Conservation (phyloP, 257 asterid species). For the Solanum chmielewskii region DNA sequence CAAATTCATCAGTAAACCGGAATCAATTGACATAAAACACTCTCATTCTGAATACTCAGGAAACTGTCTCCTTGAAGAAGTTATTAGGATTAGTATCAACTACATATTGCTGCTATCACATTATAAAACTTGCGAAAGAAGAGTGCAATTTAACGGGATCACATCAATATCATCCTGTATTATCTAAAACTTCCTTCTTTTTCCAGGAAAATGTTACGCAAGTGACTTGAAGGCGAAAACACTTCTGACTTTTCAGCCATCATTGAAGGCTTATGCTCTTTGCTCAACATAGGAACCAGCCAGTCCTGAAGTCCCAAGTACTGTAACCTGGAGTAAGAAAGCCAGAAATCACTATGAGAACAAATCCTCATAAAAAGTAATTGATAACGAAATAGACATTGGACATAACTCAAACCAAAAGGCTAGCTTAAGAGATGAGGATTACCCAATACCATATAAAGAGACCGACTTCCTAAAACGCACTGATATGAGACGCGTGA, state of each 20-base stretch:
- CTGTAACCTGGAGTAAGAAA: conserved; percentile 55
- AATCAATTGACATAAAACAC: neutral
- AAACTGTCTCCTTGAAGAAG: neutral
- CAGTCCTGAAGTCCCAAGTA: conserved; percentile 91
- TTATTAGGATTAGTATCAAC: neutral
- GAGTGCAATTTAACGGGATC: neutral
- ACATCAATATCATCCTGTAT: neutral
- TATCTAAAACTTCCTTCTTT: neutral
- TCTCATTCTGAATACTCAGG: neutral
- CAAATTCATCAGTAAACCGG: neutral
- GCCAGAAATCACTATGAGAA: neutral
- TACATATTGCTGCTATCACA: neutral
- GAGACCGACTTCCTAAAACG: neutral
- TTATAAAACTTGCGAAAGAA: neutral
- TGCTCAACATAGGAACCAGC: conserved; percentile 95
- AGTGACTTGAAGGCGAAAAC: neutral
- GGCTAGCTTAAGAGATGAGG: neutral
- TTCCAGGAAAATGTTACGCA: neutral
- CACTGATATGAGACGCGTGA: neutral
- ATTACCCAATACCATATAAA: neutral
- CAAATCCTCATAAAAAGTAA: neutral
- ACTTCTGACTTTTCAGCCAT: neutral
- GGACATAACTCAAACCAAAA: neutral
- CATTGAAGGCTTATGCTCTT: conserved; percentile 43
- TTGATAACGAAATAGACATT: neutral